Evolutionary conservation across 2,329 filamentous ascomycete genomes (phyloP).

Genomic region (Geosmithia morbida): DNA sequence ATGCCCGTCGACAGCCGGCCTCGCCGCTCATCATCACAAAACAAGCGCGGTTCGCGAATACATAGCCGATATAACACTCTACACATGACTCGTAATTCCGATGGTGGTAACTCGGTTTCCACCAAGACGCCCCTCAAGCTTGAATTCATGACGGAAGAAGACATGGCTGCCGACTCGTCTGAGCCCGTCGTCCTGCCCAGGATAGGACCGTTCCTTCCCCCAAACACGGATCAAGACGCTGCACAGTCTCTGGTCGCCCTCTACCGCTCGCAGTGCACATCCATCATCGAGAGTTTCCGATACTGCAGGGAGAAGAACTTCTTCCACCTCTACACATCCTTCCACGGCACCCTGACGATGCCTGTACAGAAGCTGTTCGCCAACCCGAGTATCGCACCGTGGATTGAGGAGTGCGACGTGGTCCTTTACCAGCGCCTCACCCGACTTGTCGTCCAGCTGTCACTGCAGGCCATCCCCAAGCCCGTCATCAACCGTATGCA

Average conservation of each 20-base stretch:
- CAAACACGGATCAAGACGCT: slow-evolving; percentile 71
- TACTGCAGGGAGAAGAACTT: slow-evolving; percentile 97
- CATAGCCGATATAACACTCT: slow-evolving; percentile 44
- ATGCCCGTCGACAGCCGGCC: slow-evolving; percentile 6
- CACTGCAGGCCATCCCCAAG: slow-evolving; percentile 81
- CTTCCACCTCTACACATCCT: slow-evolving; percentile 86
- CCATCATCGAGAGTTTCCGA: slow-evolving; percentile 84
- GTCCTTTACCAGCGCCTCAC: slow-evolving; percentile 96
- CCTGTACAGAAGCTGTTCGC: slow-evolving; percentile 88
- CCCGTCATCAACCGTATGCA: slow-evolving; percentile 75
- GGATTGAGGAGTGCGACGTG: slow-evolving; percentile 94
- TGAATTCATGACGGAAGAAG: slow-evolving; percentile 43
- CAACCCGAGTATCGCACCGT: slow-evolving; percentile 66
- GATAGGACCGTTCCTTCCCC: slow-evolving; percentile 68
- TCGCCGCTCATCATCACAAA: background rate
- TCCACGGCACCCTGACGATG: slow-evolving; percentile 91
- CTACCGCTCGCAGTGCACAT: slow-evolving; percentile 91
- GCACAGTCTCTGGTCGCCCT: slow-evolving; percentile 75
- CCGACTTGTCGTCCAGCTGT: slow-evolving; percentile 75
- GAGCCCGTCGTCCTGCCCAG: slow-evolving; percentile 70
- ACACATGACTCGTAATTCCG: background rate
- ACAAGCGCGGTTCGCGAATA: slow-evolving; percentile 4
- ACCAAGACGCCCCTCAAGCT: slow-evolving; percentile 45
- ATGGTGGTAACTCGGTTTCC: slow-evolving; percentile 27
- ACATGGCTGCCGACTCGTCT: slow-evolving; percentile 39